phyloP scores from a whole-genome alignment of 2,329 filamentous ascomycete species.

The Aspergillus vadensis region DNA sequence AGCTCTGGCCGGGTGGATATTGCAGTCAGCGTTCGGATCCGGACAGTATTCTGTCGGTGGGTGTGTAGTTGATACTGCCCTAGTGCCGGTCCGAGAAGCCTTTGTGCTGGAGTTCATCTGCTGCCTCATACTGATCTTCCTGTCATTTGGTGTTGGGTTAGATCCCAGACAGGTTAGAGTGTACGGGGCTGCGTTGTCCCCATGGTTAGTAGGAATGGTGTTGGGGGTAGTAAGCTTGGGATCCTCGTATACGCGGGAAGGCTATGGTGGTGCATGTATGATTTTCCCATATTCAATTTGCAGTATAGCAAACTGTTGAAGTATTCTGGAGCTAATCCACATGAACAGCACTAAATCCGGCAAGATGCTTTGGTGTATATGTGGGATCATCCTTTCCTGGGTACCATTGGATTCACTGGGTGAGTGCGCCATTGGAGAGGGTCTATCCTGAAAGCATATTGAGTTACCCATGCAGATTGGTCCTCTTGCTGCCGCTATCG shows the following conservation, averaged over 20 bases:
- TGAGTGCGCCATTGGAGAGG: neutral
- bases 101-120: conserved; percentile 54
- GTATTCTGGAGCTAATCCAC: neutral
- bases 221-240: conserved; percentile 42
- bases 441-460: too few relatives aligned
- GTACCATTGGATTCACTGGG: neutral
- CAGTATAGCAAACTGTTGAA: neutral
- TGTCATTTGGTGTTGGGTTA: conserved; percentile 56
- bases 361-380: conserved; percentile 14
- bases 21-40: conserved; percentile 37
- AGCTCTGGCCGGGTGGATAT: conserved; percentile 47
- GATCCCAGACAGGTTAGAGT: conserved; percentile 55
- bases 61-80: conserved; percentile 39
- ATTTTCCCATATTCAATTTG: neutral
- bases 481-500: neutral
- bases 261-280: conserved; percentile 44
- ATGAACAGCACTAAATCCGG: conserved; percentile 45
- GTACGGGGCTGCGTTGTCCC: conserved; percentile 54
- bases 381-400: neutral
- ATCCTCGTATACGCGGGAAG: conserved; percentile 41
- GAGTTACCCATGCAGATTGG: neutral
- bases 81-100: conserved; percentile 43
- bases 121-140: conserved; percentile 49
- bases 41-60: conserved; percentile 39
- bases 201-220: conserved; percentile 51